These are phyloP conservation scores for Wallacemonas sp. DNA, from an alignment of 208 protist genomes.

Conservation along the genomic window DNA sequence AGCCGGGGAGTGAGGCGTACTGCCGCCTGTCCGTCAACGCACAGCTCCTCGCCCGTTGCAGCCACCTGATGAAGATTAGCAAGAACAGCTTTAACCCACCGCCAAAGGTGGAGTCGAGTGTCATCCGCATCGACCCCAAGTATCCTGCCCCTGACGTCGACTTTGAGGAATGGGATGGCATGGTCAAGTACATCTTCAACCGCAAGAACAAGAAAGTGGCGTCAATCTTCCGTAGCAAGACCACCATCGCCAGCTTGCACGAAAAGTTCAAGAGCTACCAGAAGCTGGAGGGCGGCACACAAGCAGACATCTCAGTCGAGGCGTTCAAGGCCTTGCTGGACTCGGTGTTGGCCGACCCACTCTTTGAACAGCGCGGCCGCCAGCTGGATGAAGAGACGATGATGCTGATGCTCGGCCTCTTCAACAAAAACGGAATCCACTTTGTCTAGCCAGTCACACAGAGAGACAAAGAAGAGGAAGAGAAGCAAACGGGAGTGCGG, in stretches of 20 bases:
- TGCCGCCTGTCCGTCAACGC: constrained; percentile 99
- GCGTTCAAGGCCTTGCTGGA: constrained; percentile 76
- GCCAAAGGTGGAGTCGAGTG: constrained; percentile 99
- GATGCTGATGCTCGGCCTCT: constrained; percentile 79
- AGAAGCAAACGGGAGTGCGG: too few species aligned
- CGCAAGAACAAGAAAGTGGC: constrained; percentile 99
- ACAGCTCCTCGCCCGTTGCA: constrained; percentile 97
- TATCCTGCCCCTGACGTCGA: constrained; percentile 97
- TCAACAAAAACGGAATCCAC: constrained; percentile 83
- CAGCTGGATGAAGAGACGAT: constrained; percentile 79
- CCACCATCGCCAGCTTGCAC: constrained; percentile 60
- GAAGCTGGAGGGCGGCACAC: constrained; percentile 73
- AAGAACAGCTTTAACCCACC: constrained; percentile 99
- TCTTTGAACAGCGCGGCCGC: constrained; percentile 75
- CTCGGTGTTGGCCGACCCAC: constrained; percentile 65
- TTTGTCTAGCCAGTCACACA: constrained; percentile 46
- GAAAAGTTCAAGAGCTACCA: constrained; percentile 86
- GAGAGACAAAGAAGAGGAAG: background rate
- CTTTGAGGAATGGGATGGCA: constrained; percentile 99
- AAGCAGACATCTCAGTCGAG: constrained; percentile 31
- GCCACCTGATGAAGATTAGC: constrained; percentile 99
- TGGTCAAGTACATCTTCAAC: constrained; percentile 98
- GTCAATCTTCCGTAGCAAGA: constrained; percentile 96
- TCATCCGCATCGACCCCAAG: constrained; percentile 98
- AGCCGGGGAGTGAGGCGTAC: constrained; percentile 97